These are phyloP conservation scores for Graphilbum sp. DNA, from an alignment of 2,329 filamentous ascomycete genomes.

Conservation along the genomic window DNA sequence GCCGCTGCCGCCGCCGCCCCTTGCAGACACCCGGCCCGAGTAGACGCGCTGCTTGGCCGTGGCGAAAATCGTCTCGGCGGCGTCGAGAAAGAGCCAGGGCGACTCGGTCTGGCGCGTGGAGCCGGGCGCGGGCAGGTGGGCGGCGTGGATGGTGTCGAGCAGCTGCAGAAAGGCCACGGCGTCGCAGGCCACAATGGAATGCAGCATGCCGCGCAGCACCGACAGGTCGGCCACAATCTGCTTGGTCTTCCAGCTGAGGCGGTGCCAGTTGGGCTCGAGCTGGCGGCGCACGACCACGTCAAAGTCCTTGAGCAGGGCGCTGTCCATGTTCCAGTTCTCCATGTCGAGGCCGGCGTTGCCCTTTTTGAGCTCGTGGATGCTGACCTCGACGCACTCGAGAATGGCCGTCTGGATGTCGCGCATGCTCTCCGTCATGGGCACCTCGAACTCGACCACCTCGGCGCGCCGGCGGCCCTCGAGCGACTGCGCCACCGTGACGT, in stretches of 20 bases:
- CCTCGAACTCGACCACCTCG: slow-evolving; percentile 91
- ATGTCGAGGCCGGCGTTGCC: slow-evolving; percentile 79
- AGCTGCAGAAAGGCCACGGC: slow-evolving; percentile 84
- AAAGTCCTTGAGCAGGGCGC: slow-evolving; percentile 81
- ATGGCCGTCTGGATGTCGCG: slow-evolving; percentile 83
- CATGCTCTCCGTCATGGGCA: slow-evolving; percentile 93
- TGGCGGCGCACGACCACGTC: slow-evolving; percentile 78
- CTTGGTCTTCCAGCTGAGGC: slow-evolving; percentile 84
- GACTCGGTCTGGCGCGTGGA: slow-evolving; percentile 80
- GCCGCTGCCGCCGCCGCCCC: slow-evolving; percentile 32
- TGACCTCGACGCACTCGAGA: slow-evolving; percentile 89
- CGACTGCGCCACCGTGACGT: slow-evolving; percentile 75
- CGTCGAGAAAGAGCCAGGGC: slow-evolving; percentile 91
- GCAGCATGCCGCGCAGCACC: slow-evolving; percentile 66
- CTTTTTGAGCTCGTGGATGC: slow-evolving; percentile 86
- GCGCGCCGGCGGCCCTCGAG: slow-evolving; percentile 80
- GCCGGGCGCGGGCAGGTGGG: slow-evolving; percentile 74
- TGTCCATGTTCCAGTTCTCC: slow-evolving; percentile 94
- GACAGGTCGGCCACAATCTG: slow-evolving; percentile 86
- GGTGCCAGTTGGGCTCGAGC: slow-evolving; percentile 92
- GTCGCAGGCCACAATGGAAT: slow-evolving; percentile 71
- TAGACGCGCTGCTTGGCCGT: slow-evolving; percentile 82
- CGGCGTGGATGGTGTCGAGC: slow-evolving; percentile 83
- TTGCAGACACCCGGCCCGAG: slow-evolving; percentile 33
- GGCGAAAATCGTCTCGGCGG: slow-evolving; percentile 85